Evolutionary conservation across 495 filamentous ascomycete species (phyloP).

Genomic region (Penicillium crystallinum): DNA sequence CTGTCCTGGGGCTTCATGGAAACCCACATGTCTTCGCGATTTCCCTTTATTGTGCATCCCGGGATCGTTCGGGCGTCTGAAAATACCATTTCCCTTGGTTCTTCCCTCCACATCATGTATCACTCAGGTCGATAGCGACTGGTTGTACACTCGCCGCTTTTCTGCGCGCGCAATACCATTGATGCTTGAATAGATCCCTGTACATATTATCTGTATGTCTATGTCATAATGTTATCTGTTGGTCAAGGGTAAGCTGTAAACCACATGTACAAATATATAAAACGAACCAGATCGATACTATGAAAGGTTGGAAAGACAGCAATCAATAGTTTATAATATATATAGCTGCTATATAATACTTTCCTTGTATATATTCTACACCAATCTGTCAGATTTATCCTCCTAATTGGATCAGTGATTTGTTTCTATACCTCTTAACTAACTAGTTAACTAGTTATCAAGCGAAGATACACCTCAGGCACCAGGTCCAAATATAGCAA

Average conservation of each 20-base stretch:
- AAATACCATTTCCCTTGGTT: constrained; percentile 22
- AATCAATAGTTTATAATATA: too few relatives aligned
- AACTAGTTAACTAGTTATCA: too few relatives aligned
- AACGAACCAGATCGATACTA: too few relatives aligned
- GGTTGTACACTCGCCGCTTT: neutral
- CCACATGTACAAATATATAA: too few relatives aligned
- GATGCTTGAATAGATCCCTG: neutral
- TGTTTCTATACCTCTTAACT: too few relatives aligned
- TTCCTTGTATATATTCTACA: too few relatives aligned
- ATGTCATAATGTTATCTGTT: neutral
- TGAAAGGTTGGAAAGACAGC: too few relatives aligned
- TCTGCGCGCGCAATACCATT: neutral
- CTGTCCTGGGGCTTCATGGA: neutral
- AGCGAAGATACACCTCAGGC: neutral
- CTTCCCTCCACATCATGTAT: constrained; percentile 5
- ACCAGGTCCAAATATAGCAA: neutral
- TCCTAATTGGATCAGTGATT: too few relatives aligned
- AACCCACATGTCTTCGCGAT: constrained; percentile 4
- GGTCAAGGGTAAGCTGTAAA: neutral
- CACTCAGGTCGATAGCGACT: neutral
- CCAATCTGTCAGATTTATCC: too few relatives aligned
- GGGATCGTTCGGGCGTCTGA: constrained; percentile 29
- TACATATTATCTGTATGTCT: constrained; percentile 4
- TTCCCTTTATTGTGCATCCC: constrained; percentile 20
- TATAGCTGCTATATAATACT: too few relatives aligned